Base-by-base conservation (phyloP, 768 basidiomycete species). In the Podaxis pistillaris region DNA sequence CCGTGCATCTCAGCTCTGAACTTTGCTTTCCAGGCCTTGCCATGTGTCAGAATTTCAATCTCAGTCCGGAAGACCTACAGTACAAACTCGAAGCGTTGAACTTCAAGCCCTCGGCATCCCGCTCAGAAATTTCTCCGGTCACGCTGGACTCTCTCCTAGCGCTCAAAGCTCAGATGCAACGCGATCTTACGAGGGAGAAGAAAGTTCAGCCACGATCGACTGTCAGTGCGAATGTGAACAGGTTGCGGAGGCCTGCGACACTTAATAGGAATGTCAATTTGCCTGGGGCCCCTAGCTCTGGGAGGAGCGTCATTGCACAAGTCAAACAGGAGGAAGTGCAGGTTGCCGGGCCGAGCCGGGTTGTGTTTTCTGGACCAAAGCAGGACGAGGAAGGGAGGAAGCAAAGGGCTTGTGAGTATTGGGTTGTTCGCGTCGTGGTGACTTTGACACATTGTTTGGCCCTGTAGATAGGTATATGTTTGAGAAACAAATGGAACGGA, bases 401-500 rank as follows among this genome's bases (percentile, higher is more conserved):
- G 62, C 77, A 74, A 60, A 82, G 87, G 37, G 78, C 80, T 38
- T 90, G 90, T 91, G 71, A 79, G 87, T 75, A 15, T 49, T 58
- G 40, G 40, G 28, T n/a, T 26, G 38, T 54, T 22, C 36, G 24
- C 13, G 4, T 50, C 28, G 51, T 37, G 15, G 53, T 59, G 11
- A 52, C 26, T 26, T 28, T 41, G 6, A 47, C 26, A 57, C 28
- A 66, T 53, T 40, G 51, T 12, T 8, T 13, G 37, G 24, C 22
- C 26, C 41, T 40, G 26, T 66, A 93, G 90, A 89, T 81, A 85
- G 91, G 30, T 98, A 98, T 72, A 96, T 96, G 95, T 94, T 91
- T 69, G 95, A 98, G 73, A 94, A 93, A 75, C 81, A 90, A 26
- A 85, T 86, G 1, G 91, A 92, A 69, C 80, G 95, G 51, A 89